Percentiles rank a stretch among this genome's conserved stretches.
Evolutionary conservation across 140 eudicot genomes (phyloP).

Genomic region (Erigeron philadelphicus): DNA sequence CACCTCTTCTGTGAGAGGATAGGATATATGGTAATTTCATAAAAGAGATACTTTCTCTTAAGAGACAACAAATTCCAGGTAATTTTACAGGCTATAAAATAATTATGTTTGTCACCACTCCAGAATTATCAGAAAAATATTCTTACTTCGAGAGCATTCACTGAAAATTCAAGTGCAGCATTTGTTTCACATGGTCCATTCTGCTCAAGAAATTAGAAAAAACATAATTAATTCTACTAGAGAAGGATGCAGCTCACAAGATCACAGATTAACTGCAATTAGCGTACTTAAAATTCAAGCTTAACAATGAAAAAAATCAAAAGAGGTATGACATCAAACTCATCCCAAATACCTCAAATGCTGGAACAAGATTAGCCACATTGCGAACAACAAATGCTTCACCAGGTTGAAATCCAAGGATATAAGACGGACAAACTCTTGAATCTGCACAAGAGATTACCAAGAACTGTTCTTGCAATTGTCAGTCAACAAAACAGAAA

Average conservation of each 20-base stretch:
- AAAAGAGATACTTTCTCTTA: not conserved
- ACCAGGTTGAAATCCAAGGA: constrained; percentile 93
- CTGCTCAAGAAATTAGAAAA: constrained; percentile 37
- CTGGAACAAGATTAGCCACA: constrained; percentile 87
- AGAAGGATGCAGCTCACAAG: constrained; percentile 3
- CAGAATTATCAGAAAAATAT: not conserved
- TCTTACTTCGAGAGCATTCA: constrained; percentile 74
- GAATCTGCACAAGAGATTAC: constrained; percentile 98
- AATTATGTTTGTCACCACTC: not conserved
- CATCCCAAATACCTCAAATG: constrained; percentile 58
- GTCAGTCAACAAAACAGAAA: constrained; percentile 32
- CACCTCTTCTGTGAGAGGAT: not conserved
- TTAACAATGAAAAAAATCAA: not conserved
- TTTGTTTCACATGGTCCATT: constrained; percentile 87
- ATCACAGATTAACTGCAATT: not conserved
- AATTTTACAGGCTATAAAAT: not conserved
- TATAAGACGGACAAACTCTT: constrained; percentile 84
- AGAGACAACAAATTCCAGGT: not conserved
- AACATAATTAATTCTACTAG: not conserved
- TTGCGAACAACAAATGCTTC: constrained; percentile 87
- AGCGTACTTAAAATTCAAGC: not conserved
- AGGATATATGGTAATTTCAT: not conserved
- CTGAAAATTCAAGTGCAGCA: constrained; percentile 95
- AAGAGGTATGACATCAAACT: not conserved
- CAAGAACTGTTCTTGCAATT: constrained; percentile 58